phyloP scores from a whole-genome alignment of 2,329 filamentous ascomycete genomes.

The Aciculosporium take region DNA sequence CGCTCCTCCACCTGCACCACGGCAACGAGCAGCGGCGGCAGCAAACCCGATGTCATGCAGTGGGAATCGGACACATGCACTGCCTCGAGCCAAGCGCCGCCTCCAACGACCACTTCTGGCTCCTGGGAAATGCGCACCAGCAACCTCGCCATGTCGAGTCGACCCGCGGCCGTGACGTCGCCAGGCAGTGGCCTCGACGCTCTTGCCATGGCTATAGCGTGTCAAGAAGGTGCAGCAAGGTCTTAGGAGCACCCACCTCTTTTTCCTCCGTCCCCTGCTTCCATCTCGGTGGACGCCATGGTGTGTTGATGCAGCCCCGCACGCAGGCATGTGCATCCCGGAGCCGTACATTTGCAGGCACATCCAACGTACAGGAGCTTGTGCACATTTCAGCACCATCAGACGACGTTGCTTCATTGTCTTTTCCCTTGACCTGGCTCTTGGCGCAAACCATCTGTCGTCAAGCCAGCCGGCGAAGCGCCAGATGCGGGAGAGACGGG shows the following conservation, averaged over 20 bases:
- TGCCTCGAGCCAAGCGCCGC: conserved; percentile 21
- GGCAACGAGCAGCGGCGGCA: conserved; percentile 4
- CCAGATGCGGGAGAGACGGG: too few relatives aligned
- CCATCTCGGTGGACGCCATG: not conserved
- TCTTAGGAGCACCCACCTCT: not conserved
- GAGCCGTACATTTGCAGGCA: too few relatives aligned
- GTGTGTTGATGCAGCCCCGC: not conserved
- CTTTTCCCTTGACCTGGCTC: too few relatives aligned
- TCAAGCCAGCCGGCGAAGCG: too few relatives aligned
- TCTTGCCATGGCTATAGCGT: conserved; percentile 39
- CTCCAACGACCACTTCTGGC: conserved; percentile 22
- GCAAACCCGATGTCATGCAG: conserved; percentile 13
- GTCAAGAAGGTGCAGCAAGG: conserved; percentile 27
- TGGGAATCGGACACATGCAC: conserved; percentile 24
- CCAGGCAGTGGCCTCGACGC: conserved; percentile 40
- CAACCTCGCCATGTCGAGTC: conserved; percentile 29
- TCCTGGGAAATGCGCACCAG: conserved; percentile 34
- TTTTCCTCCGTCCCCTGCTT: too few relatives aligned
- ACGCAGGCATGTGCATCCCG: too few relatives aligned
- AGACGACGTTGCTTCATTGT: too few relatives aligned
- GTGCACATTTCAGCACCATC: too few relatives aligned
- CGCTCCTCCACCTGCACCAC: conserved; percentile 14
- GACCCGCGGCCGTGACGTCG: conserved; percentile 28
- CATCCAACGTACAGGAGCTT: too few relatives aligned
- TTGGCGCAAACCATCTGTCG: too few relatives aligned